Conservation (phyloP, 1,284 basidiomycete genomes). For the Sparassis latifolia region DNA sequence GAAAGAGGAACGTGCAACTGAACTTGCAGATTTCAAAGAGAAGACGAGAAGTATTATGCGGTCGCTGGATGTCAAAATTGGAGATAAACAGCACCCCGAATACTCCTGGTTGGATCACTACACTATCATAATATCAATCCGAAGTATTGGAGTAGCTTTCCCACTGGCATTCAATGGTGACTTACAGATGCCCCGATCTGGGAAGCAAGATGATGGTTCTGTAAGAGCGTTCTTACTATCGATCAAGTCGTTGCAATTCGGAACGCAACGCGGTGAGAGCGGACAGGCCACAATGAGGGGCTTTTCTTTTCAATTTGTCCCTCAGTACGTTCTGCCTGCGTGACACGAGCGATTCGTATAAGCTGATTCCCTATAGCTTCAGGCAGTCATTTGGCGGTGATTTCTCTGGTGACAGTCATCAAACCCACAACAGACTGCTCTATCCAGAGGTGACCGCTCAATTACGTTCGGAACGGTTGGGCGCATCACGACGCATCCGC, state of each 20-base stretch:
- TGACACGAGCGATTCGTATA: no score
- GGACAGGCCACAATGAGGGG: conserved; percentile 69
- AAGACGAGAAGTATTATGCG: conserved; percentile 67
- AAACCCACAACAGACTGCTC: conserved; percentile 68
- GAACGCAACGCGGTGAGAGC: conserved; percentile 68
- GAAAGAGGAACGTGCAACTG: conserved; percentile 65
- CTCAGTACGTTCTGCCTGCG: conserved; percentile 38
- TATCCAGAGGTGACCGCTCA: conserved; percentile 80
- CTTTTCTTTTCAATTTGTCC: conserved; percentile 81
- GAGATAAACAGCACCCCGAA: conserved; percentile 33
- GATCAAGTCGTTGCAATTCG: conserved; percentile 68
- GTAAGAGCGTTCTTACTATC: conserved; percentile 82
- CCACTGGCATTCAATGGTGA: conserved; percentile 59
- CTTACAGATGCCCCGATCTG: conserved; percentile 36
- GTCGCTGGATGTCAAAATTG: conserved; percentile 62
- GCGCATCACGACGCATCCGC: conserved; percentile 50
- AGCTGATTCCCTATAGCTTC: conserved; percentile 45
- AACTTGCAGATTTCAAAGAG: conserved; percentile 78
- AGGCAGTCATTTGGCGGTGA: conserved; percentile 63
- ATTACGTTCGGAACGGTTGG: conserved; percentile 51
- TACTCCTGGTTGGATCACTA: conserved; percentile 63
- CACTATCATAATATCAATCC: conserved; percentile 56
- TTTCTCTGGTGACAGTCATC: conserved; percentile 68
- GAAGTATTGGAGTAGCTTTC: conserved; percentile 79
- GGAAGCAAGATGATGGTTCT: conserved; percentile 32